Evolutionary conservation across 2,329 filamentous ascomycete genomes (phyloP).

Genomic region (Exophiala alcalophila): DNA sequence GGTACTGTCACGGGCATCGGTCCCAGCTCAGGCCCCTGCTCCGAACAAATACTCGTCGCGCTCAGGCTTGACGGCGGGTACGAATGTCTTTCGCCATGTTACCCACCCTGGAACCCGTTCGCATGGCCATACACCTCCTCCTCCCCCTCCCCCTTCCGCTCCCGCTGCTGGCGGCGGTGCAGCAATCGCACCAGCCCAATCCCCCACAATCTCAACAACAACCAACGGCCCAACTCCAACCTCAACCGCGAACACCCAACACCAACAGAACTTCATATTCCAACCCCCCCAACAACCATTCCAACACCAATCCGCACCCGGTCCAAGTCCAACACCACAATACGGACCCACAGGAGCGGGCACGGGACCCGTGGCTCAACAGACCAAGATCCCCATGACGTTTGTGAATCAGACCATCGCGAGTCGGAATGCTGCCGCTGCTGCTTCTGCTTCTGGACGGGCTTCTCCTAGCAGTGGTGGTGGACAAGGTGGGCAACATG

Average conservation of each 20-base stretch:
- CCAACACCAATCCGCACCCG: conserved; percentile 21
- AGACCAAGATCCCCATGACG: conserved; percentile 20
- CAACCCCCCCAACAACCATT: conserved; percentile 23
- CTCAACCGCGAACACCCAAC: no score
- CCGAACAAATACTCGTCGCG: no score
- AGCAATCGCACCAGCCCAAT: no score
- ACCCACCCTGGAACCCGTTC: no score
- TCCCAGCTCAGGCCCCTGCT: neutral
- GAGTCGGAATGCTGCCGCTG: conserved; percentile 16
- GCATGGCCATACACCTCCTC: no score
- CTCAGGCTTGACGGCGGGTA: no score
- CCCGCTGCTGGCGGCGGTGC: no score
- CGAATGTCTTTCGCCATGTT: no score
- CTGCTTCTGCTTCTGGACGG: conserved; percentile 4
- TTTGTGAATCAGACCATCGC: conserved; percentile 26
- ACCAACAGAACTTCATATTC: conserved; percentile 22
- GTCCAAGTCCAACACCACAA: conserved; percentile 4
- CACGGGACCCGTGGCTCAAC: conserved; percentile 8
- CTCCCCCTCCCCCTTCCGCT: no score
- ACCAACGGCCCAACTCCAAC: no score
- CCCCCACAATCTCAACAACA: no score
- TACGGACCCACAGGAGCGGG: conserved; percentile 8
- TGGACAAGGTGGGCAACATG: neutral
- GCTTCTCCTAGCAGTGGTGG: conserved; percentile 4
- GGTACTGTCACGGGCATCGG: conserved; percentile 21